Evolutionary conservation across 768 basidiomycete species (phyloP), one percentile per base, ranked within the genome.

Genomic region (Lanmaoa rubissima): DNA sequence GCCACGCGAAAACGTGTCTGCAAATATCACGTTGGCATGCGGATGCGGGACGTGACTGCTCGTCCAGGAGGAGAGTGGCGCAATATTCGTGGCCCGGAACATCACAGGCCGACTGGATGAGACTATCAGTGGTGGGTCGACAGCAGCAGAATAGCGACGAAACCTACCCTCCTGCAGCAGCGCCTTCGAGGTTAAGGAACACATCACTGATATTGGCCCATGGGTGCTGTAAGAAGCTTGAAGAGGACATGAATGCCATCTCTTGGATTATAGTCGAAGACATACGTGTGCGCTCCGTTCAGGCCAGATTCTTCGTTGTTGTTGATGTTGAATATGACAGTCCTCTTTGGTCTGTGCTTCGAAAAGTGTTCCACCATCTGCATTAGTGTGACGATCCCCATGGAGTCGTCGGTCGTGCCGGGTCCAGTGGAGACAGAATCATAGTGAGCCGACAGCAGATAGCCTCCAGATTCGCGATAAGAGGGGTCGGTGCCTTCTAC

Each of bases 101-200:
- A 92, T 76, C 17, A 90, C 71, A 1, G 92, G 90, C 1, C 88
- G 88, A 9, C 89, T 90, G 59, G 5, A 54, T 26, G 14, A 54
- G 8, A 7, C 3, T 38, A 24, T 62, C 44, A 64, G 19, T 31
- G 34, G n/a, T 40, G 17, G 44, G 11, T 49, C 32, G 10, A 31
- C 2, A 9, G 6, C 11, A 51, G 9, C 43, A 31, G 46, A 31
- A 16, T 28, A 48, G 28, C 11, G 19, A 52, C 0, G 13, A 17
- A 4, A 65, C 80, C 49, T 62, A 89, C 88, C 90, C 89, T 65
- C 90, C 91, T 1, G 85, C 78, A 14, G 85, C 83, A 4, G 90
- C 90, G 14, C 92, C 91, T 69, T 94, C 92, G 8, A 94, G 78
- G 61, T 93, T 94, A 40, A 94, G 74, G 71, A 94, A 94, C 1